A percentile compares a stretch with the other conserved stretches of the same genome.
Evolutionary conservation across 495 filamentous ascomycete species (phyloP).

Genomic region (Tetracladium setigerum): DNA sequence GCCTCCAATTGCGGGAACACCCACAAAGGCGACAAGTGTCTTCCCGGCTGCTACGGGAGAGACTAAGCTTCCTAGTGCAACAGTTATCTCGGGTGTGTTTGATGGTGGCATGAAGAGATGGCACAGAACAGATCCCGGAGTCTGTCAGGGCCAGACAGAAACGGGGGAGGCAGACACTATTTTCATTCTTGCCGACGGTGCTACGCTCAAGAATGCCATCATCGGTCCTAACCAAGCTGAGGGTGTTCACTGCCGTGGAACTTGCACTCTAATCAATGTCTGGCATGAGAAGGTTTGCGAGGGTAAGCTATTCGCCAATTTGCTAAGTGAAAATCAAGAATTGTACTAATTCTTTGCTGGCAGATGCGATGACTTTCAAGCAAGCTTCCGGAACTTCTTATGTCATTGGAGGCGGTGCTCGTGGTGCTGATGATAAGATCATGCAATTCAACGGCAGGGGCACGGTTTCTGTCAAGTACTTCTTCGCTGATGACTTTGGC

Average conservation of each 20-base stretch:
- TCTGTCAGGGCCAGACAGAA: constrained; percentile 29
- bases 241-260: constrained; percentile 41
- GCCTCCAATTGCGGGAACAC: too few species aligned
- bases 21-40: too few species aligned
- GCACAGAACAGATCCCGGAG: constrained; percentile 31
- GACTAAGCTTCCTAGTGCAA: too few species aligned
- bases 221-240: constrained; percentile 46
- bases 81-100: not conserved
- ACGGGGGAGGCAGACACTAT: constrained; percentile 40
- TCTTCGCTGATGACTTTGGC: constrained; percentile 26
- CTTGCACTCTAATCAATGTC: constrained; percentile 42
- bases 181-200: constrained; percentile 39
- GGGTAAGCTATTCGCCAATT: constrained; percentile 3
- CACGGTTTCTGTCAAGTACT: constrained; percentile 48
- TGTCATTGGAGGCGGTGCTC: constrained; percentile 38
- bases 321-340: too few species aligned
- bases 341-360: too few species aligned
- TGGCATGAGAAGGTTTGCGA: constrained; percentile 48
- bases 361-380: constrained; percentile 34
- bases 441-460: constrained; percentile 42
- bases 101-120: constrained; percentile 8
- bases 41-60: too few species aligned
- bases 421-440: constrained; percentile 37
- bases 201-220: constrained; percentile 43
- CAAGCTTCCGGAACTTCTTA: constrained; percentile 19